These are phyloP conservation scores for Lepidopterella palustris DNA, from an alignment of 495 filamentous ascomycete genomes.

Conservation along the genomic window DNA sequence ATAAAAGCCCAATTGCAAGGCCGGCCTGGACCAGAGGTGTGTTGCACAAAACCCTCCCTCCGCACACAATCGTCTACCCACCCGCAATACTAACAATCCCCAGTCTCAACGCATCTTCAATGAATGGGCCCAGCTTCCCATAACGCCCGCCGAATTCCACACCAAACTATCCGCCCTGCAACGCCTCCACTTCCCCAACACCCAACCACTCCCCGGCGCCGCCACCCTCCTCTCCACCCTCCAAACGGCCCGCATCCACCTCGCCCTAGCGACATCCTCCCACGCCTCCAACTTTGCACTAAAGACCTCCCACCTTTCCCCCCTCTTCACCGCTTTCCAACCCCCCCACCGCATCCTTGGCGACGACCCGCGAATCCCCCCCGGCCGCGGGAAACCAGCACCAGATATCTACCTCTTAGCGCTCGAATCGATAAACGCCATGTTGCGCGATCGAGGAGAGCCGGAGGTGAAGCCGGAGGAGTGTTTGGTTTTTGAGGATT, in stretches of 20 bases:
- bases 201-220: slow-evolving; percentile 73
- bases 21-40: slow-evolving; percentile 67
- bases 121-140: slow-evolving; percentile 83
- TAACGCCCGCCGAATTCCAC: slow-evolving; percentile 58
- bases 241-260: slow-evolving; percentile 53
- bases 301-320: slow-evolving; percentile 68
- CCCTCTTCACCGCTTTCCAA: slow-evolving; percentile 70
- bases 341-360: slow-evolving; percentile 65
- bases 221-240: slow-evolving; percentile 55
- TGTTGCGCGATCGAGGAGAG: slow-evolving; percentile 53
- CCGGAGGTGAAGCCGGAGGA: slow-evolving; percentile 69
- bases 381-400: slow-evolving; percentile 81
- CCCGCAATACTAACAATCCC: slow-evolving; percentile 22
- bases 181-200: slow-evolving; percentile 60
- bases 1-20: slow-evolving; percentile 95
- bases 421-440: slow-evolving; percentile 73
- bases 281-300: slow-evolving; percentile 63
- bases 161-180: slow-evolving; percentile 56
- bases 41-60: neutral
- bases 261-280: slow-evolving; percentile 82
- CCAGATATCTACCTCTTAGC: slow-evolving; percentile 94
- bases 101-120: slow-evolving; percentile 55
- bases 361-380: slow-evolving; percentile 74
- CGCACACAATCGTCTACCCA: neutral
- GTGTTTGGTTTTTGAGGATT: slow-evolving; percentile 95